Conservation (phyloP, 768 basidiomycete species). For the Leccinellum albellum region DNA sequence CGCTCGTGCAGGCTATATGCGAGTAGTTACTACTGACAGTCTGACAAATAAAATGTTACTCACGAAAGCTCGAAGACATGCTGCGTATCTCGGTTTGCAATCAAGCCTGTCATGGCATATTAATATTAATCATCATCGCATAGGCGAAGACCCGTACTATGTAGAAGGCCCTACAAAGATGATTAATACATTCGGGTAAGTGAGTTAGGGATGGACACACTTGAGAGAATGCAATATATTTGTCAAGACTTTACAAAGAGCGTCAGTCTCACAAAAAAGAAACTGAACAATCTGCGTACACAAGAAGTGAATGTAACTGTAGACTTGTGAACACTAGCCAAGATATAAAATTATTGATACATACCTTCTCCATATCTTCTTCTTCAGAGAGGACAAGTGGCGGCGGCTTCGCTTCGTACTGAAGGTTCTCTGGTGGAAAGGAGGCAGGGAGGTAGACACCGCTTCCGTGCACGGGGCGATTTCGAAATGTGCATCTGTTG, state of each 20-base stretch:
- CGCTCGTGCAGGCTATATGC: slow-evolving; percentile 42
- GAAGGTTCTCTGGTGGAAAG: slow-evolving; percentile 42
- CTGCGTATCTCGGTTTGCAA: slow-evolving; percentile 22
- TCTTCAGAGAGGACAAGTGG: slow-evolving; percentile 38
- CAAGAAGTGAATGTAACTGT: slow-evolving; percentile 57
- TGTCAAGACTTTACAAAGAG: slow-evolving; percentile 35
- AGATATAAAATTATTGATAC: background rate
- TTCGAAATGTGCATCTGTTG: slow-evolving; percentile 45
- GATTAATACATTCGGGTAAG: slow-evolving; percentile 35
- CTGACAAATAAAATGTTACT: background rate
- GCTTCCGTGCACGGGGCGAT: slow-evolving; percentile 30
- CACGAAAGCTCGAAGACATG: slow-evolving; percentile 28
- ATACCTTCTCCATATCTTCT: slow-evolving; percentile 48
- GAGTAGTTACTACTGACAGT: slow-evolving; percentile 12
- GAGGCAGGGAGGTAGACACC: slow-evolving; percentile 47
- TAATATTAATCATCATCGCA: background rate
- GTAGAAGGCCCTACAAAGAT: slow-evolving; percentile 18
- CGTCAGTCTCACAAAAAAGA: slow-evolving; percentile 34
- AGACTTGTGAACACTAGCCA: background rate
- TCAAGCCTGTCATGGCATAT: slow-evolving; percentile 16
- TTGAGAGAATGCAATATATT: slow-evolving; percentile 31
- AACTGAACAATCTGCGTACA: slow-evolving; percentile 36
- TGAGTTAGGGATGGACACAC: slow-evolving; percentile 11
- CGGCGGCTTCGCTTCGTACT: slow-evolving; percentile 9
- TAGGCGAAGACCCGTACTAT: slow-evolving; percentile 11